Conservation (phyloP, 2,329 filamentous ascomycete genomes). For the Aspergillus fischeri region DNA sequence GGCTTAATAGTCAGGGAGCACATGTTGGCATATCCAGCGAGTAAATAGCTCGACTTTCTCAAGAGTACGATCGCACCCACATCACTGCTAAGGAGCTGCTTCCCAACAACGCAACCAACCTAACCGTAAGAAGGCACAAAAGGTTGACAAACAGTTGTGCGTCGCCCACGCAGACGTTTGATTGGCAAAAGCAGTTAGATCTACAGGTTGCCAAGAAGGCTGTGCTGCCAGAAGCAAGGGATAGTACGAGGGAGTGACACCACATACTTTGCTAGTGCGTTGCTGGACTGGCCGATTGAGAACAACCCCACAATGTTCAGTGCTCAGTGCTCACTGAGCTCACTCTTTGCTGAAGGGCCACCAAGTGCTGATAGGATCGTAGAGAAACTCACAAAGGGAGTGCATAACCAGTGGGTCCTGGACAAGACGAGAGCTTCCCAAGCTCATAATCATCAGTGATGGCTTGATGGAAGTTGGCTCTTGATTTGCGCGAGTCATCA, state of each 20-base stretch:
- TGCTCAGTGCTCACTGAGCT: not conserved
- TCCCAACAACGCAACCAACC: too few species aligned
- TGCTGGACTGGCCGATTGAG: not conserved
- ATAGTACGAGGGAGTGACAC: not conserved
- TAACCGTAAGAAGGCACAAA: conserved; percentile 3
- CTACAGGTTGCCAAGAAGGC: conserved; percentile 17
- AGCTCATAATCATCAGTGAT: not conserved
- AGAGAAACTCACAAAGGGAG: not conserved
- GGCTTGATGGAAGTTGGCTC: not conserved
- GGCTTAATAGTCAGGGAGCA: not conserved
- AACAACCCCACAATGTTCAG: not conserved
- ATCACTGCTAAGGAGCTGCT: too few species aligned
- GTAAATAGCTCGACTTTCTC: not conserved
- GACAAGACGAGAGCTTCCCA: not conserved
- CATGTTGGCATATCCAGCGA: not conserved
- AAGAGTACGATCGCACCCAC: not conserved
- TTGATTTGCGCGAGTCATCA: not conserved
- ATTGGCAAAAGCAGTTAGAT: conserved; percentile 12
- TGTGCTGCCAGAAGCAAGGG: conserved; percentile 16
- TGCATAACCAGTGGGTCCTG: not conserved
- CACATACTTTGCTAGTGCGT: not conserved
- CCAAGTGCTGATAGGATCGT: not conserved
- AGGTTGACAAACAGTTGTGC: conserved; percentile 11
- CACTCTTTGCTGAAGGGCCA: not conserved
- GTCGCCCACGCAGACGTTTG: conserved; percentile 1